These are phyloP conservation scores for Nakaseomyces delphensis DNA, from an alignment of 1,139 yeast genomes.

Conservation along the genomic window DNA sequence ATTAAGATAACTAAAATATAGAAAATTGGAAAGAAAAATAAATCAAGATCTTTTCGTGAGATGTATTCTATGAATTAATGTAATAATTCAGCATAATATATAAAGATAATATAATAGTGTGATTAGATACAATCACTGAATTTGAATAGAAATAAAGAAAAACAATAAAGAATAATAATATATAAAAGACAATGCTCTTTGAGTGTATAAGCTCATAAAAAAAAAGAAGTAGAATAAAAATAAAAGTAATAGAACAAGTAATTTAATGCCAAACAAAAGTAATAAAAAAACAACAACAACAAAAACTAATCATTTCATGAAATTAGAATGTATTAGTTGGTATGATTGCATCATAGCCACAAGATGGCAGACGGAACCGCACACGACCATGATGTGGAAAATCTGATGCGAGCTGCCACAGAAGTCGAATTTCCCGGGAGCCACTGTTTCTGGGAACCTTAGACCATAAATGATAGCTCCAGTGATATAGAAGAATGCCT, in stretches of 20 bases:
- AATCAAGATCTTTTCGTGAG: no score
- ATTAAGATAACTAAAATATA: no score
- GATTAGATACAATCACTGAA: no score
- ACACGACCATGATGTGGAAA: conserved; percentile 72
- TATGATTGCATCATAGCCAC: conserved; percentile 44
- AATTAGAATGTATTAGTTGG: conserved; percentile 19
- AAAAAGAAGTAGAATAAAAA: background rate
- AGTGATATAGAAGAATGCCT: conserved; percentile 60
- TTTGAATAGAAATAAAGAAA: no score
- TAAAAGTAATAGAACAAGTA: background rate
- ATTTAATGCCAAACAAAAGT: background rate
- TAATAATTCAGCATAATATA: no score
- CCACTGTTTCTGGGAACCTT: conserved; percentile 66
- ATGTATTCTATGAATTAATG: no score
- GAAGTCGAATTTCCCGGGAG: conserved; percentile 61
- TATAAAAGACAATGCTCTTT: no score
- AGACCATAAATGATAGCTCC: conserved; percentile 78
- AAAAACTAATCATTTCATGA: conserved; percentile 3
- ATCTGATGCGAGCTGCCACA: conserved; percentile 84
- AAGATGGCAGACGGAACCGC: conserved; percentile 75
- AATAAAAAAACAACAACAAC: background rate
- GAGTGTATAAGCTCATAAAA: no score
- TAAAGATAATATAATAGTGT: no score
- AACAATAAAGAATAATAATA: no score
- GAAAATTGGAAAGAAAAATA: no score